Evolutionary conservation across 1,284 basidiomycete genomes (phyloP).

Genomic region (Phylloboletellus chloephorus): DNA sequence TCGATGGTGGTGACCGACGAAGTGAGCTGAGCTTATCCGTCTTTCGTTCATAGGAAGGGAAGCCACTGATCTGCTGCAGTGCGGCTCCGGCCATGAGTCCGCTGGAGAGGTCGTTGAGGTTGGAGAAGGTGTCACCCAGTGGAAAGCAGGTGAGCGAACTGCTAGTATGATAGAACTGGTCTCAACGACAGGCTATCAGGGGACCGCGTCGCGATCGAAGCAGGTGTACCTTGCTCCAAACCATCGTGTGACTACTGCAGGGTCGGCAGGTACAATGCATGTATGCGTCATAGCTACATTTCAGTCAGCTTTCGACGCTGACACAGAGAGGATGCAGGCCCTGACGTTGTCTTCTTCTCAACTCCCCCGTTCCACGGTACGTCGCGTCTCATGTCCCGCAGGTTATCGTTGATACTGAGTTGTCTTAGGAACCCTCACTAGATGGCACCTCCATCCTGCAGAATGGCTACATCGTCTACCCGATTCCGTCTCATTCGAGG

Average conservation of each 20-base stretch:
- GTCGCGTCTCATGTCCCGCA: slow-evolving; percentile 2
- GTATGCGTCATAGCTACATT: slow-evolving; percentile 22
- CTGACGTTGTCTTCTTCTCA: slow-evolving; percentile 60
- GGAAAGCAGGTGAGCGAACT: slow-evolving; percentile 47
- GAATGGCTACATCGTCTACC: slow-evolving; percentile 61
- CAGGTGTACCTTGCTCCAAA: slow-evolving; percentile 57
- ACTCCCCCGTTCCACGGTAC: slow-evolving; percentile 59
- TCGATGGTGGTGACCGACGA: slow-evolving; percentile 64
- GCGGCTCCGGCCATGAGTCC: slow-evolving; percentile 61
- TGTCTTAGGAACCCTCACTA: slow-evolving; percentile 47
- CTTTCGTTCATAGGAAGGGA: neutral
- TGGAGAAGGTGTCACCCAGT: slow-evolving; percentile 55
- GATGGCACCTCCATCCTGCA: slow-evolving; percentile 59
- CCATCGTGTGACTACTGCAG: slow-evolving; percentile 55
- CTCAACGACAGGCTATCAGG: slow-evolving; percentile 29
- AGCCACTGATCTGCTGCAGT: slow-evolving; percentile 33
- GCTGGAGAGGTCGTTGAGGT: slow-evolving; percentile 58
- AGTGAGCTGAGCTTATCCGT: slow-evolving; percentile 26
- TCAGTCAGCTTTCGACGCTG: slow-evolving; percentile 4
- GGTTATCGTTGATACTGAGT: slow-evolving; percentile 1
- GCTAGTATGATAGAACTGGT: neutral
- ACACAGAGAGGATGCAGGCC: slow-evolving; percentile 28
- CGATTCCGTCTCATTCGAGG: slow-evolving; percentile 54
- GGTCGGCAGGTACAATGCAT: slow-evolving; percentile 56
- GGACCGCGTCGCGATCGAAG: slow-evolving; percentile 62